Base-by-base conservation (phyloP, 1,284 basidiomycete species). In the Uromyces viciae-fabae region DNA sequence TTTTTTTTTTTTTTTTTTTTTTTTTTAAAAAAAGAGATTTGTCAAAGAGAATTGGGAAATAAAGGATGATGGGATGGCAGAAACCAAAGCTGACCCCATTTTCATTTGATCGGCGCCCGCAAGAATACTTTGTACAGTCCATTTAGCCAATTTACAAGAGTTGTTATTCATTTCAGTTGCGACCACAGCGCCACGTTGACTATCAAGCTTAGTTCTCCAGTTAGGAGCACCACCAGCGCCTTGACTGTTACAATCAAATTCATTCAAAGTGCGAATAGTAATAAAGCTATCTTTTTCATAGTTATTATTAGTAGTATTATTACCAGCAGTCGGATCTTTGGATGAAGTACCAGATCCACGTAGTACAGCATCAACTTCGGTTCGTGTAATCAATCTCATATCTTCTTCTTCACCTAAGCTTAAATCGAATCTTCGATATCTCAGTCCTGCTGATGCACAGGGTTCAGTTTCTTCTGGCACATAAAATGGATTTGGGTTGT, bases 141-240 rank as follows among this genome's bases (percentile, higher is more conserved):
- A 99, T 85, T 96, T 93, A 25, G 96, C 95, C 73, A 99, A 90
- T 88, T 99, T 99, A 88, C 92, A 95, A 85, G 92, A 94, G 88
- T 99, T 99, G 88, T 99, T 99, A 89, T 99, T 99, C 97, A 99
- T 98, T 89, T 99, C 97, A 58, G 94, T 97, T 66, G 97, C 95
- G 81, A 99, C 94, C 62, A 99, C 96, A 2, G 97, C 97, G 85
- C 97, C 97, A 82, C 95, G 91, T 87, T 98, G 95, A 9, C 93
- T 91, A 87, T 99, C 97, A 74, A 99, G 89, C 87, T 97, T 97
- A 71, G 92, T 90, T 71, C 95, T 91, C 97, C 97, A 99, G 87
- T 99, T 97, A 31, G 94, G 93, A 22, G 96, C 95, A 76, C 94
- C 93, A 71, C 94, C 94, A 1, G 93, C 91, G 46, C 96, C 96